Evolutionary conservation across 768 basidiomycete species (phyloP).

Genomic region (Boletus edulis): DNA sequence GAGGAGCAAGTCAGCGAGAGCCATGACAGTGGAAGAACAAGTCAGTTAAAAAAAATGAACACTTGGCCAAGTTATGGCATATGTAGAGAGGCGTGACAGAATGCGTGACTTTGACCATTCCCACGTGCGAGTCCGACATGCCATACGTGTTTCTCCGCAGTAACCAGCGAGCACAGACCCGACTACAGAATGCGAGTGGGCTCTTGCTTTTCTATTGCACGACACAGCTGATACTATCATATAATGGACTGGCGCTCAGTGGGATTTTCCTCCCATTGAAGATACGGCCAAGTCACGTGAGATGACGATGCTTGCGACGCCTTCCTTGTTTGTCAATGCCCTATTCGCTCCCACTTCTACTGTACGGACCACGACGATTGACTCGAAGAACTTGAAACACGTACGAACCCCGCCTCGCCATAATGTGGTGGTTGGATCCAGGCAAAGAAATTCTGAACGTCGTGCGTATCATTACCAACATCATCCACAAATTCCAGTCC

Average conservation of each 20-base stretch:
- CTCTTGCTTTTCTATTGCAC: too few relatives aligned
- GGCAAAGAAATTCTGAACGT: conserved; percentile 82
- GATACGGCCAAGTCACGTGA: conserved; percentile 23
- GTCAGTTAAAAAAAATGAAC: conserved; percentile 16
- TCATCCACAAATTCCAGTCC: background rate
- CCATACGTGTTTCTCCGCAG: too few relatives aligned
- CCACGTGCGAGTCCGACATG: too few relatives aligned
- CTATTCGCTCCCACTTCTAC: conserved; percentile 19
- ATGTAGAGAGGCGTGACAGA: conserved; percentile 29
- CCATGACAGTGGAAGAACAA: conserved; percentile 47
- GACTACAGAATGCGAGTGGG: too few relatives aligned
- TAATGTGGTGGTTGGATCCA: conserved; percentile 87
- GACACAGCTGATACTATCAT: too few relatives aligned
- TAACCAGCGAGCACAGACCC: too few relatives aligned
- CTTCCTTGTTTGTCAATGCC: conserved; percentile 30
- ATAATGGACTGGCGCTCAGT: background rate
- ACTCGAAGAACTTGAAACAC: background rate
- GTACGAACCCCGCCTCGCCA: conserved; percentile 14
- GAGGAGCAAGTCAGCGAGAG: conserved; percentile 72
- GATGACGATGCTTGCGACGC: conserved; percentile 17
- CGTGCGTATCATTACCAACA: conserved; percentile 34
- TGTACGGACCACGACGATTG: background rate
- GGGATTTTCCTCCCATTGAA: background rate
- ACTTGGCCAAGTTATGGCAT: conserved; percentile 25
- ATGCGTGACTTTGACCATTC: conserved; percentile 3